A percentile compares a stretch with the other conserved stretches of the same genome.
Conservation (phyloP, 2,329 filamentous ascomycete genomes). For the Byssoonygena ceratinophila region DNA sequence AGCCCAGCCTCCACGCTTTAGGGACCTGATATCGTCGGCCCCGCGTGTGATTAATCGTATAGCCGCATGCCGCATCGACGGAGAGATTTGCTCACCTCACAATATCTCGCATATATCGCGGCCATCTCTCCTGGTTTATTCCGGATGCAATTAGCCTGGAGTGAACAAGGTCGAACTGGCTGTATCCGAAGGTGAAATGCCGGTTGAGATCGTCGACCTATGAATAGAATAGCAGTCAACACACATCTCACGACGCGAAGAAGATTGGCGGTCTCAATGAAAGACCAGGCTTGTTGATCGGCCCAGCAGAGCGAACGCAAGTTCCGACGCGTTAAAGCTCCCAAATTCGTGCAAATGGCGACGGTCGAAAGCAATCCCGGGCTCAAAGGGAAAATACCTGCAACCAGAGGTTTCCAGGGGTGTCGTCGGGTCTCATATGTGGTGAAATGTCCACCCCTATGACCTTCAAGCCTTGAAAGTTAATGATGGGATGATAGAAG, state of each 20-base stretch:
- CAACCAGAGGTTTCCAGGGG: constrained; percentile 56
- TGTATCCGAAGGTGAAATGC: constrained; percentile 56
- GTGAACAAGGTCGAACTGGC: constrained; percentile 73
- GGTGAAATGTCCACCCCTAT: constrained; percentile 62
- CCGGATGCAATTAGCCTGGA: constrained; percentile 53
- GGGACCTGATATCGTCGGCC: constrained; percentile 37
- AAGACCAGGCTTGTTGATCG: neutral
- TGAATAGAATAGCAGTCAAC: neutral
- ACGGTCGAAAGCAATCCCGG: neutral
- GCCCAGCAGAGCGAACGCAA: neutral
- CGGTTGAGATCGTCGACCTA: constrained; percentile 60
- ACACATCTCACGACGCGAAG: neutral
- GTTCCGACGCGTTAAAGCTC: neutral
- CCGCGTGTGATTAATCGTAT: neutral
- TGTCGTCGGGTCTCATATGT: constrained; percentile 55
- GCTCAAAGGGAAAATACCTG: constrained; percentile 38
- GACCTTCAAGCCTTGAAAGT: constrained; percentile 41
- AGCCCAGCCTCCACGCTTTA: constrained; percentile 70
- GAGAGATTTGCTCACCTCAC: constrained; percentile 36
- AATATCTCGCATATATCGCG: constrained; percentile 64
- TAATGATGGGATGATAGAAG: neutral
- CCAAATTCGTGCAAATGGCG: neutral
- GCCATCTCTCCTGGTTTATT: constrained; percentile 63
- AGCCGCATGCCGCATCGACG: neutral
- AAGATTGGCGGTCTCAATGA: neutral